These are phyloP conservation scores for Amniculicola lignicola DNA, from an alignment of 495 filamentous ascomycete genomes.

Conservation along the genomic window DNA sequence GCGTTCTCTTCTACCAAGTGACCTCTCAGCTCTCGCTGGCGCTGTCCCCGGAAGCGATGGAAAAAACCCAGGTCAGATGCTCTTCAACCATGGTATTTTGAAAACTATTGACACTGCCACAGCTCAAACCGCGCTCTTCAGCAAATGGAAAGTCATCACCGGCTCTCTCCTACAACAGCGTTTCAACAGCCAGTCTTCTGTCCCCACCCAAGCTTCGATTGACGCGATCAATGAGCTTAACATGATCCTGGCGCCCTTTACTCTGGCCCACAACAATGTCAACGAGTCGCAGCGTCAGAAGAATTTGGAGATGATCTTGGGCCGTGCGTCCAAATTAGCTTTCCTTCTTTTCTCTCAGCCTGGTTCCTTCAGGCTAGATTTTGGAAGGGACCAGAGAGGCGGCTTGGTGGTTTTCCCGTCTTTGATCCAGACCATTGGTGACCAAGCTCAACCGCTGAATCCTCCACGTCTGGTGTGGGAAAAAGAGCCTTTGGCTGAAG, in stretches of 20 bases:
- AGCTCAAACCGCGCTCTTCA: conserved; percentile 27
- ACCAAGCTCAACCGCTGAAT: conserved; percentile 15
- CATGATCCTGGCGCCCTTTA: conserved; percentile 30
- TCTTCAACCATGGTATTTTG: neutral
- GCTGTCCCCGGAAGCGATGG: neutral
- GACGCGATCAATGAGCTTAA: conserved; percentile 20
- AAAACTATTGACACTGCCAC: neutral
- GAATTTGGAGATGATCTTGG: conserved; percentile 38
- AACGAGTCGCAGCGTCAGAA: conserved; percentile 19
- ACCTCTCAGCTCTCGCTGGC: neutral
- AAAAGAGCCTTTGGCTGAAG: conserved; percentile 1
- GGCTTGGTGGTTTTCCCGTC: conserved; percentile 37
- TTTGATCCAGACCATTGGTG: conserved; percentile 33
- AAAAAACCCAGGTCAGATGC: conserved; percentile 7
- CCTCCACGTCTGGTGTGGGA: conserved; percentile 11
- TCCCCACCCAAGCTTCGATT: conserved; percentile 9
- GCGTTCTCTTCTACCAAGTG: conserved; percentile 6
- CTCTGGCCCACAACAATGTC: conserved; percentile 5
- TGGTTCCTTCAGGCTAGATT: conserved; percentile 35
- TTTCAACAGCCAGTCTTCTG: conserved; percentile 23
- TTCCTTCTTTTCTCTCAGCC: conserved; percentile 42
- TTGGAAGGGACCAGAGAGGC: conserved; percentile 8
- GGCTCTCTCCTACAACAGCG: conserved; percentile 30
- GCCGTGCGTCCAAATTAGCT: conserved; percentile 35
- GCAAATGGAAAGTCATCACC: conserved; percentile 37